phyloP scores from a whole-genome alignment of 495 filamentous ascomycete genomes.

The Neurospora sp. region DNA sequence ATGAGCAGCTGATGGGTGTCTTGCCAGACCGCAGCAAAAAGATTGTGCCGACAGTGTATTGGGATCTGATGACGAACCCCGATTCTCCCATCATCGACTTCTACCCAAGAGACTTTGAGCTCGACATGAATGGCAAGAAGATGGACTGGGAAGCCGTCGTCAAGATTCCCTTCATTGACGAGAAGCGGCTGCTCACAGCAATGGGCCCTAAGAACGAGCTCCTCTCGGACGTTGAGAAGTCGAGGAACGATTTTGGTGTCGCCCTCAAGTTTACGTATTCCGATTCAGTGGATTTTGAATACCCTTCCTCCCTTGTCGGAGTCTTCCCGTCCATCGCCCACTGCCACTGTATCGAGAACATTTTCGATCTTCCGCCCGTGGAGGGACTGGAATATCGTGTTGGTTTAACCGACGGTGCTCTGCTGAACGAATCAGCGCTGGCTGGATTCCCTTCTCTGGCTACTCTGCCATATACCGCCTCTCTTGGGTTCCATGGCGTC shows the following conservation, averaged over 20 bases:
- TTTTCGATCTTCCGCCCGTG: slow-evolving; percentile 86
- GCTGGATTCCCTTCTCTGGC: slow-evolving; percentile 90
- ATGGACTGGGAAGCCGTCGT: slow-evolving; percentile 99
- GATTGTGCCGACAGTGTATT: slow-evolving; percentile 83
- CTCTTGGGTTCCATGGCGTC: slow-evolving; percentile 80
- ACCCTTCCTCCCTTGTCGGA: slow-evolving; percentile 76
- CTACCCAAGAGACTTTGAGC: slow-evolving; percentile 92
- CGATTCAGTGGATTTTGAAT: slow-evolving; percentile 61
- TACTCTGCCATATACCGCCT: slow-evolving; percentile 67
- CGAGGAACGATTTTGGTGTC: slow-evolving; percentile 82
- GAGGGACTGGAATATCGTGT: slow-evolving; percentile 81
- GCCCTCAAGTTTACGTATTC: slow-evolving; percentile 87
- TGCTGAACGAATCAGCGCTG: slow-evolving; percentile 67
- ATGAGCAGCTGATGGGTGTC: slow-evolving; percentile 97
- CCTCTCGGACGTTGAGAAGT: slow-evolving; percentile 64
- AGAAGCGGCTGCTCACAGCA: slow-evolving; percentile 68
- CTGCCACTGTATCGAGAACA: slow-evolving; percentile 88
- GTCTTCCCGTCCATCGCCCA: slow-evolving; percentile 83
- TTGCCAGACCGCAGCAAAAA: slow-evolving; percentile 93
- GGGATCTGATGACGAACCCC: slow-evolving; percentile 80
- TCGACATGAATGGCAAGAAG: slow-evolving; percentile 99
- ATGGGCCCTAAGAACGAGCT: slow-evolving; percentile 75
- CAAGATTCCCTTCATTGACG: slow-evolving; percentile 98
- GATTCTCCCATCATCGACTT: slow-evolving; percentile 97
- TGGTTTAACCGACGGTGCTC: slow-evolving; percentile 78